These are phyloP conservation scores for Fusarium nisikadoi DNA, from an alignment of 2,329 filamentous ascomycete genomes.

Conservation along the genomic window DNA sequence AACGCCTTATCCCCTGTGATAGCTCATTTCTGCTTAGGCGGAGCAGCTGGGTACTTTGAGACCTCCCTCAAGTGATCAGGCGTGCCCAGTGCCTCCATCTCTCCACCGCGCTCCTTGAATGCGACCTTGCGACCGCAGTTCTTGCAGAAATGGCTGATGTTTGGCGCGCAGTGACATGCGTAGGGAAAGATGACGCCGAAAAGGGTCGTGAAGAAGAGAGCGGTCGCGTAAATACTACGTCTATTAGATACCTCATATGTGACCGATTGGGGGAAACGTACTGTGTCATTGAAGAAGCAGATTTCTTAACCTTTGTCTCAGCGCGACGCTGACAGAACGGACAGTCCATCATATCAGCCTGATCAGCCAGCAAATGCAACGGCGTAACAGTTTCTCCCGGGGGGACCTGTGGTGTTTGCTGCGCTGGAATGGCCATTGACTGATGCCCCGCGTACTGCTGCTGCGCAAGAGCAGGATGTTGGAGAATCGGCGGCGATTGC, in stretches of 20 bases:
- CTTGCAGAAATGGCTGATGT: slow-evolving; percentile 41
- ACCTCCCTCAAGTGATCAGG: slow-evolving; percentile 42
- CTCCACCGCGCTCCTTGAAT: slow-evolving; percentile 10
- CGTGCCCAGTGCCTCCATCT: slow-evolving; percentile 39
- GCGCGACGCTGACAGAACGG: slow-evolving; percentile 41
- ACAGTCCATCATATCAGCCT: slow-evolving; percentile 42
- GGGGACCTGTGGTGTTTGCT: background rate
- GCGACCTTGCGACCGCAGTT: slow-evolving; percentile 45
- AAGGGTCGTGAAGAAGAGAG: slow-evolving; percentile 40
- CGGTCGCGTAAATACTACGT: slow-evolving; percentile 15
- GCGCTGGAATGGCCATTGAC: slow-evolving; percentile 14
- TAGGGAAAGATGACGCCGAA: slow-evolving; percentile 41
- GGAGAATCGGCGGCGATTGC: slow-evolving; percentile 32
- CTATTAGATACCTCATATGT: background rate
- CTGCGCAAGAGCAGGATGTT: slow-evolving; percentile 27
- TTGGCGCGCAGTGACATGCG: slow-evolving; percentile 32
- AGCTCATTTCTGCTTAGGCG: slow-evolving; percentile 6
- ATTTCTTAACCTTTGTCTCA: slow-evolving; percentile 36
- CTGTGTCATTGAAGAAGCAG: slow-evolving; percentile 40
- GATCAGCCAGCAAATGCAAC: slow-evolving; percentile 39
- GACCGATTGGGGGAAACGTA: slow-evolving; percentile 5
- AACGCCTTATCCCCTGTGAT: background rate
- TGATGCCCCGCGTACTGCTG: slow-evolving; percentile 32
- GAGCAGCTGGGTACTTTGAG: slow-evolving; percentile 36
- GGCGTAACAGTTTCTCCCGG: slow-evolving; percentile 40